A percentile compares a stretch with the other conserved stretches of the same genome.
Conservation (phyloP, 2,329 filamentous ascomycete genomes). For the Colletotrichum tamarilloi region DNA sequence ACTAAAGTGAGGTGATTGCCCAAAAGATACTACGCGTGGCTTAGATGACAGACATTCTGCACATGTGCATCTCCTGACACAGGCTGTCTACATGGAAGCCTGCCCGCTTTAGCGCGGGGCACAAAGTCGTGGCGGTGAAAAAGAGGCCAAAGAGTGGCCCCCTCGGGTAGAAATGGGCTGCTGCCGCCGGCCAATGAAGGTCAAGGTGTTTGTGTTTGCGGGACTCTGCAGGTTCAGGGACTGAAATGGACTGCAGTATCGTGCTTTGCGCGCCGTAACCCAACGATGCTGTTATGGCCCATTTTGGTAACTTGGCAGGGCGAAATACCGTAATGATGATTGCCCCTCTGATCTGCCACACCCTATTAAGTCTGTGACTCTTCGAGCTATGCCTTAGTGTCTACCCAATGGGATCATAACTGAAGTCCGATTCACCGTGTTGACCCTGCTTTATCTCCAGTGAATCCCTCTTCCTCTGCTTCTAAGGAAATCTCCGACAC, state of each 20-base stretch:
- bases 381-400: neutral
- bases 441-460: neutral
- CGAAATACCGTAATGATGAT: conserved; percentile 1
- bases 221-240: neutral
- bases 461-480: neutral
- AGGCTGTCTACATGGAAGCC: neutral
- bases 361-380: conserved; percentile 16
- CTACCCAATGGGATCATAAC: neutral
- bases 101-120: conserved; percentile 8
- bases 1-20: neutral
- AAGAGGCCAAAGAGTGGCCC: neutral
- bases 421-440: neutral
- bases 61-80: neutral
- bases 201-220: conserved; percentile 20
- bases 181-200: conserved; percentile 15
- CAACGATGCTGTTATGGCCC: neutral
- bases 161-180: neutral
- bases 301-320: too few species aligned
- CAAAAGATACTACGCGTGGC: neutral
- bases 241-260: conserved; percentile 12
- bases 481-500: neutral
- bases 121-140: conserved; percentile 24
- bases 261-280: conserved; percentile 7
- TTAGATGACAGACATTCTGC: neutral
- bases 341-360: conserved; percentile 11